Percentiles rank a stretch among this genome's conserved stretches.
These are phyloP conservation scores for Phylloporus sp. DNA, from an alignment of 768 basidiomycete genomes.

Conservation along the genomic window DNA sequence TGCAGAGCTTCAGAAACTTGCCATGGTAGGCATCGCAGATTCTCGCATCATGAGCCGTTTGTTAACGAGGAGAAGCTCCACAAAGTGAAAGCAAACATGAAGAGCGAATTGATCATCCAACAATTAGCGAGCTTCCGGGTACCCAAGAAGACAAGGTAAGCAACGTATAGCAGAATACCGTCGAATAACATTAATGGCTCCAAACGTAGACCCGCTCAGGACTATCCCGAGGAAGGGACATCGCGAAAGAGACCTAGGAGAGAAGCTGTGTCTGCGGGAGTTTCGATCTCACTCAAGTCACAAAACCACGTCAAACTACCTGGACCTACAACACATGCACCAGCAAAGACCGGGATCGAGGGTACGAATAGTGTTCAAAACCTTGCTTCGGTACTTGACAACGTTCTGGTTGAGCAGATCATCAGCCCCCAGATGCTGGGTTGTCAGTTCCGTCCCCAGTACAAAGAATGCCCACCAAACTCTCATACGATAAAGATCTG, in stretches of 20 bases:
- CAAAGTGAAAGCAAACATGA: conserved; percentile 23
- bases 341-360: neutral
- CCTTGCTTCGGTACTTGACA: neutral
- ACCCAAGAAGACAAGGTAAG: conserved; percentile 13
- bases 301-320: neutral
- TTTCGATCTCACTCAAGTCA: neutral
- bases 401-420: neutral
- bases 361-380: neutral
- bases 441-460: neutral
- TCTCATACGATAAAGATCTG: conserved; percentile 3
- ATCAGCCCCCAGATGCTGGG: neutral
- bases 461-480: neutral
- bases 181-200: neutral
- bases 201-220: conserved; percentile 4
- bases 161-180: neutral
- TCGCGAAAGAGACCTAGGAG: conserved; percentile 15
- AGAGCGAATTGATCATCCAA: conserved; percentile 25
- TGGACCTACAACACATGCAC: neutral
- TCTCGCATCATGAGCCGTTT: neutral
- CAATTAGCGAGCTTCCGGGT: conserved; percentile 12
- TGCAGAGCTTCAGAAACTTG: conserved; percentile 23
- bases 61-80: conserved; percentile 13
- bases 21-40: conserved; percentile 14
- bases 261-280: neutral
- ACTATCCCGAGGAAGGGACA: conserved; percentile 7